These are phyloP conservation scores for Effrenium voratum DNA, from an alignment of 73 alveolate genomes.

Conservation along the genomic window DNA sequence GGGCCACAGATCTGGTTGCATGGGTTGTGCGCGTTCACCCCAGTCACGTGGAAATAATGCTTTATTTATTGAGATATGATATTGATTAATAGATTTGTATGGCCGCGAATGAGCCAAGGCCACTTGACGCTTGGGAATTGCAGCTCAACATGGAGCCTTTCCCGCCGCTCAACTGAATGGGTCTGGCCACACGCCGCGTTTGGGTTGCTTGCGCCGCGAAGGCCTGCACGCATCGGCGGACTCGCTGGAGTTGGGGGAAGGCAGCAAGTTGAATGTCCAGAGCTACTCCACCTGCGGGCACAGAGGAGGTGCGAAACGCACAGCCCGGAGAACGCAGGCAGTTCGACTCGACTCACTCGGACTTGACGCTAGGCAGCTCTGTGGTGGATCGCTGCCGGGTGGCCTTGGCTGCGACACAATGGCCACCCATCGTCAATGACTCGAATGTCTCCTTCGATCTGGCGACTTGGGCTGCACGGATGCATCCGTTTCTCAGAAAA, in stretches of 20 bases:
- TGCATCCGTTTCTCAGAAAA: neutral
- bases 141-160: neutral
- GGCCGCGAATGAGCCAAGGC: too few relatives aligned
- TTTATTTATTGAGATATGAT: too few relatives aligned
- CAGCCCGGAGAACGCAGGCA: neutral
- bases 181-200: neutral
- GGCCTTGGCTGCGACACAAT: conserved; percentile 26
- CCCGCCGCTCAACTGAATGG: conserved; percentile 2
- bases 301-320: neutral
- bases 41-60: too few relatives aligned
- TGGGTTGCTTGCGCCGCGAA: neutral
- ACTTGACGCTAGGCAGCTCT: neutral
- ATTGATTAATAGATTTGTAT: too few relatives aligned
- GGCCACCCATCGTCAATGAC: conserved; percentile 31
- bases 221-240: conserved; percentile 49
- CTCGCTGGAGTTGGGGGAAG: neutral
- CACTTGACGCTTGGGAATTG: conserved; percentile 42
- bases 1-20: neutral
- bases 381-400: conserved; percentile 32
- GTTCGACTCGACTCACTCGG: neutral
- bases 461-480: neutral
- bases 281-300: conserved; percentile 10
- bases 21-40: neutral
- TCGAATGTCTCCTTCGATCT: conserved; percentile 24
- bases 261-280: neutral